Percentiles rank a stretch among this genome's conserved stretches.
Evolutionary conservation across 352 stramenopile species (phyloP).

Genomic region (Globisporangium solare): DNA sequence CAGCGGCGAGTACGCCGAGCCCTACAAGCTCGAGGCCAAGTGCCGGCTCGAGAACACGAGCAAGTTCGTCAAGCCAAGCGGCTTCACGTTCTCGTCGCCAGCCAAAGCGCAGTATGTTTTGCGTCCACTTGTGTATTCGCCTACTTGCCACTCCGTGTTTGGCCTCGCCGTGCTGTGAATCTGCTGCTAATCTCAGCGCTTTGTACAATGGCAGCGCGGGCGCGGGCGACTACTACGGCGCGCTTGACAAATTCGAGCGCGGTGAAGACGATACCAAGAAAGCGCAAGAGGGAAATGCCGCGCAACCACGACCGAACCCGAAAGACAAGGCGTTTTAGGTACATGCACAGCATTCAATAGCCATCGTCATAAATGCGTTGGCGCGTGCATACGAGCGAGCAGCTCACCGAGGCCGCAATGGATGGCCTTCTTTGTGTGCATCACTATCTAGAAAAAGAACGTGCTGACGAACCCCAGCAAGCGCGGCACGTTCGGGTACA

Average conservation of each 20-base stretch:
- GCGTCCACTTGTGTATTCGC: background rate
- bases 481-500: conserved; percentile 72
- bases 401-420: no score
- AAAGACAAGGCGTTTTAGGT: conserved; percentile 60
- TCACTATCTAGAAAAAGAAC: conserved; percentile 43
- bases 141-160: background rate
- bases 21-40: conserved; percentile 68
- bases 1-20: conserved; percentile 53
- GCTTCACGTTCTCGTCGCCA: conserved; percentile 58
- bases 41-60: conserved; percentile 68
- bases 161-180: background rate
- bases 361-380: no score
- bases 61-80: conserved; percentile 61
- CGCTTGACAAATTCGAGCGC: conserved; percentile 58
- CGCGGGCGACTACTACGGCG: conserved; percentile 66
- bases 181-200: background rate
- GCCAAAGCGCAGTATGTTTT: conserved; percentile 47
- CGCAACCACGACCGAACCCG: conserved; percentile 28
- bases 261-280: conserved; percentile 62
- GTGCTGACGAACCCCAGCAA: conserved; percentile 54
- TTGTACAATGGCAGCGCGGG: conserved; percentile 29
- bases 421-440: background rate
- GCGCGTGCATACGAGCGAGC: no score
- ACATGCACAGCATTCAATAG: conserved; percentile 11
- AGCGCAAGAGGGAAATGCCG: conserved; percentile 33